Conservation (phyloP, 768 basidiomycete species). For the Kockovaella imperatae region DNA sequence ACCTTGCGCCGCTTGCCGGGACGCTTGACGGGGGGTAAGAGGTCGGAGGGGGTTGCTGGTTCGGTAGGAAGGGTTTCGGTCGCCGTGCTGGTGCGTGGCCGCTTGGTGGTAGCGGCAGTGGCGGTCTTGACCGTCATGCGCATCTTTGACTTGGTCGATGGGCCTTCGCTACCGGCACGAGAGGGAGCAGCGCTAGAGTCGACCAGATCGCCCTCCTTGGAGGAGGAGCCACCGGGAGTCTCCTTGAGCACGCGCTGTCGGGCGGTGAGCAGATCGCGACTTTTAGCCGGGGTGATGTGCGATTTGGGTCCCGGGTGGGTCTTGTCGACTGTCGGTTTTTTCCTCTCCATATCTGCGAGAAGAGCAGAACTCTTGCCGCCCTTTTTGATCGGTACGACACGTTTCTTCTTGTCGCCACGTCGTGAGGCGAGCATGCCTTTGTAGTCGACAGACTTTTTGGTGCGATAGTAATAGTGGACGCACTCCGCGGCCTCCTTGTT, state of each 20-base stretch:
- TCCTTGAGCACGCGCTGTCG: neutral
- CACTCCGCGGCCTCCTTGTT: slow-evolving; percentile 84
- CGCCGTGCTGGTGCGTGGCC: slow-evolving; percentile 18
- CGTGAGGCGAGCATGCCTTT: slow-evolving; percentile 26
- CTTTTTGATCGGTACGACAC: slow-evolving; percentile 26
- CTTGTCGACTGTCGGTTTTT: slow-evolving; percentile 19
- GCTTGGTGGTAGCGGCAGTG: no score
- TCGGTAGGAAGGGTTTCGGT: neutral
- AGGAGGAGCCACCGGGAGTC: neutral
- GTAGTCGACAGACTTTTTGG: slow-evolving; percentile 66
- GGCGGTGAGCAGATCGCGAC: slow-evolving; percentile 2
- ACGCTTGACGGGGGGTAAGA: slow-evolving; percentile 30
- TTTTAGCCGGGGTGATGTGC: slow-evolving; percentile 3
- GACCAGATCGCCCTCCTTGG: neutral
- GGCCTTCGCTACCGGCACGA: slow-evolving; percentile 17
- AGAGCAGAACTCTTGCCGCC: slow-evolving; percentile 30
- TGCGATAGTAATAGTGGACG: slow-evolving; percentile 86
- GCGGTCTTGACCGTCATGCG: slow-evolving; percentile 17
- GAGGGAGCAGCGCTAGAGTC: slow-evolving; percentile 5
- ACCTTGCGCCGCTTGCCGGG: slow-evolving; percentile 14
- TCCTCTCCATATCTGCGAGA: slow-evolving; percentile 22
- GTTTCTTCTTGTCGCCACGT: slow-evolving; percentile 20
- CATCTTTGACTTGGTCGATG: slow-evolving; percentile 13
- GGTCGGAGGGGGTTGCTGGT: slow-evolving; percentile 9
- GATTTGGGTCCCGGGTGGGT: slow-evolving; percentile 13